Evolutionary conservation across 1,284 basidiomycete genomes (phyloP).

Genomic region (Naganishia sp.): DNA sequence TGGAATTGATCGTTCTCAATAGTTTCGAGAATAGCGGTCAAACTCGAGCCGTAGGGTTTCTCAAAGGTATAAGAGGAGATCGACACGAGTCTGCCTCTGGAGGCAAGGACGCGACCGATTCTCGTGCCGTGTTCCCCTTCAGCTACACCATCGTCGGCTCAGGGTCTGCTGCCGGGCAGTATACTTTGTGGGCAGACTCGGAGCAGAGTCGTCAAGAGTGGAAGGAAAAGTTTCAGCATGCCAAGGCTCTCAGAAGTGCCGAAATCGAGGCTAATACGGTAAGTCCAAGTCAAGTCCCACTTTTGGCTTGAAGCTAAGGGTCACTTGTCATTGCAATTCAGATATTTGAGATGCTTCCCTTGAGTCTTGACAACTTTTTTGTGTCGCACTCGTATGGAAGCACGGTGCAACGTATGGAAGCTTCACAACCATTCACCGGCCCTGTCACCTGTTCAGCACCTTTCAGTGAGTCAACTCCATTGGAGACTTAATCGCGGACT

Average conservation of each 20-base stretch:
- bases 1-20: conserved; percentile 77
- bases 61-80: conserved; percentile 46
- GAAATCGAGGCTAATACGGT: conserved; percentile 88
- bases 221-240: conserved; percentile 85
- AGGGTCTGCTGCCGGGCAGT: conserved; percentile 75
- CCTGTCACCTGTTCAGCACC: conserved; percentile 91
- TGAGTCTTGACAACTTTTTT: conserved; percentile 81
- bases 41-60: conserved; percentile 41
- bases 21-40: conserved; percentile 65
- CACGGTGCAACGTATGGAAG: conserved; percentile 56
- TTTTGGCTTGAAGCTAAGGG: neutral
- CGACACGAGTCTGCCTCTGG: conserved; percentile 35
- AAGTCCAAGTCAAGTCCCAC: conserved; percentile 4
- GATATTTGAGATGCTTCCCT: conserved; percentile 80
- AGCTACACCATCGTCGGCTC: conserved; percentile 77
- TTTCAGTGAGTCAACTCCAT: conserved; percentile 65
- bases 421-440: conserved; percentile 74
- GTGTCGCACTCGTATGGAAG: conserved; percentile 61
- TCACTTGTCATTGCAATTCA: conserved; percentile 17
- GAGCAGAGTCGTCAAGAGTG: conserved; percentile 75
- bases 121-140: conserved; percentile 69
- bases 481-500: neutral
- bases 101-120: conserved; percentile 32
- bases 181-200: conserved; percentile 82
- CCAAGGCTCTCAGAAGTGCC: conserved; percentile 76